phyloP scores from a whole-genome alignment of 768 basidiomycete genomes.

The Macrolepiota albuminosa region DNA sequence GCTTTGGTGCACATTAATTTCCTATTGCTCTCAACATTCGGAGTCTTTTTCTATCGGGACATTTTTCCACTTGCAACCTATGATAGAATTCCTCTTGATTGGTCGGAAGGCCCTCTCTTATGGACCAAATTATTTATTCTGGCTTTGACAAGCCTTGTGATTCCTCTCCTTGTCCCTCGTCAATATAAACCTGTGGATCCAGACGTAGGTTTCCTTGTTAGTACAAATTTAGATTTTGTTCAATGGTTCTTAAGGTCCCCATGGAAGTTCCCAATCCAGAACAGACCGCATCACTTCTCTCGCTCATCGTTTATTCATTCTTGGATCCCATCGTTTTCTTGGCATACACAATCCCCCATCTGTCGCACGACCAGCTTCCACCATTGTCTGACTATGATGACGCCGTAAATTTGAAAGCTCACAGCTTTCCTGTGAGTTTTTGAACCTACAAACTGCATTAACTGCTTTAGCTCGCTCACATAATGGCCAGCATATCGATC shows the following conservation, averaged over 20 bases:
- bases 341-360: constrained; percentile 42
- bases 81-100: constrained; percentile 44
- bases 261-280: constrained; percentile 37
- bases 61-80: constrained; percentile 57
- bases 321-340: constrained; percentile 47
- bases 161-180: constrained; percentile 54
- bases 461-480: background rate
- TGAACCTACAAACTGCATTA: background rate
- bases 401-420: constrained; percentile 21
- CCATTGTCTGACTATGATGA: constrained; percentile 62
- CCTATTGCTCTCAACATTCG: constrained; percentile 42
- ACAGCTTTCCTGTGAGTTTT: constrained; percentile 25
- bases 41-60: constrained; percentile 52
- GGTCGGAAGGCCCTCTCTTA: constrained; percentile 39
- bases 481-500: constrained; percentile 30
- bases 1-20: constrained; percentile 42
- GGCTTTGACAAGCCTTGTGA: constrained; percentile 34
- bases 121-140: constrained; percentile 53
- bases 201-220: constrained; percentile 18
- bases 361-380: constrained; percentile 50
- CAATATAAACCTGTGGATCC: constrained; percentile 57
- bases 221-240: background rate
- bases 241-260: constrained; percentile 24
- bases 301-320: constrained; percentile 43
- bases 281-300: constrained; percentile 46